Conservation (phyloP, 177 flowering plant species). For the Vitis hybrid region DNA sequence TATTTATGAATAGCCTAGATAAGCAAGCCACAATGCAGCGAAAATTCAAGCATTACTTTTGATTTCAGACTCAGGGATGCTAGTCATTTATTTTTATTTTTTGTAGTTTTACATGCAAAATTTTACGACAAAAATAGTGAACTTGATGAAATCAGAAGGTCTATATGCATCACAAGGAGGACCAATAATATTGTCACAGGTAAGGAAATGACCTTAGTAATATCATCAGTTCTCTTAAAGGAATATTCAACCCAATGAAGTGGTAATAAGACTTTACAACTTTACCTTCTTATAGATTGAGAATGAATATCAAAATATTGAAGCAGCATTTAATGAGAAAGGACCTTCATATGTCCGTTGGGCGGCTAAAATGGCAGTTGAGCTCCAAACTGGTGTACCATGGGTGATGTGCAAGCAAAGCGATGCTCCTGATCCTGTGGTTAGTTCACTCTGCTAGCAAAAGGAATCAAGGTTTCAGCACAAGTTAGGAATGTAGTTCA, state of each 20-base stretch:
- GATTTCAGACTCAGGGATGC: too few species aligned
- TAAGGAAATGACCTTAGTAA: conserved; percentile 10
- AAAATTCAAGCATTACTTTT: too few species aligned
- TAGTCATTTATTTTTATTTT: not conserved
- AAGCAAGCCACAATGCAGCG: too few species aligned
- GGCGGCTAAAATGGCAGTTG: conserved; percentile 54
- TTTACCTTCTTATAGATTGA: conserved; percentile 30
- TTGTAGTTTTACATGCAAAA: conserved; percentile 68
- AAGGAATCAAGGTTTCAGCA: too few species aligned
- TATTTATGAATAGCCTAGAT: too few species aligned
- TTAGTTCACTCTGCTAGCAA: conserved; percentile 12
- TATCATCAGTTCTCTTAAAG: too few species aligned
- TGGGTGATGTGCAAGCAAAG: conserved; percentile 55
- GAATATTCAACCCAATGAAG: too few species aligned
- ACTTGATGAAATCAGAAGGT: conserved; percentile 65
- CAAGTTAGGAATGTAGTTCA: not conserved
- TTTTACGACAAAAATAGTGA: conserved; percentile 68
- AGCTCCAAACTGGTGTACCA: conserved; percentile 45
- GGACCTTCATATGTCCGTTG: conserved; percentile 34
- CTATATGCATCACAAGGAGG: conserved; percentile 90
- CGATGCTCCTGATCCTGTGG: conserved; percentile 56
- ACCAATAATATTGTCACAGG: conserved; percentile 88
- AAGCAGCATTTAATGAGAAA: conserved; percentile 14
- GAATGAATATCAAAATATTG: conserved; percentile 39
- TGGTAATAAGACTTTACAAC: too few species aligned